phyloP scores from a whole-genome alignment of 306 rosid species.

The Ormosia emarginata region DNA sequence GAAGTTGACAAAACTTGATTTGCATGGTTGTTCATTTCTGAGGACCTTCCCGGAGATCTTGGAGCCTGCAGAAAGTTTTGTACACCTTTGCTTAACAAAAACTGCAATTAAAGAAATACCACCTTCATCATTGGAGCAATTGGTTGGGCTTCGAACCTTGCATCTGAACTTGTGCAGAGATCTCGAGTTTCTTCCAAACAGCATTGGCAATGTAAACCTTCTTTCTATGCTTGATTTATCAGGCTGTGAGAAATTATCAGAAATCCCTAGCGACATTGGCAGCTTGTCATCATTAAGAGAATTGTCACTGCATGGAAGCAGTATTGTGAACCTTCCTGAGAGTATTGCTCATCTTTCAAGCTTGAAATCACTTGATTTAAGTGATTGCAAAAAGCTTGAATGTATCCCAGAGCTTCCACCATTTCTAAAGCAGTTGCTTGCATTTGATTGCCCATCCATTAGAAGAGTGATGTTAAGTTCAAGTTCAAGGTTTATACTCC shows the following conservation, averaged over 20 bases:
- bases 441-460: conserved; percentile 18
- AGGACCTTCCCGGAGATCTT: conserved; percentile 16
- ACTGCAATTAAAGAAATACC: neutral
- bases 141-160: neutral
- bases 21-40: conserved; percentile 11
- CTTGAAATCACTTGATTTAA: conserved; percentile 27
- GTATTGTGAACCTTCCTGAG: conserved; percentile 15
- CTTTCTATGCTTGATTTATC: no score
- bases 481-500: neutral
- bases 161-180: neutral
- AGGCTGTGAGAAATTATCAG: no score
- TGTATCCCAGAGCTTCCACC: conserved; percentile 22
- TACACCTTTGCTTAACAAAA: neutral
- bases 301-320: neutral
- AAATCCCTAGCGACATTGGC: conserved; percentile 17
- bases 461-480: neutral
- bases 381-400: conserved; percentile 20
- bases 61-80: neutral
- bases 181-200: conserved; percentile 11
- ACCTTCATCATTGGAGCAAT: neutral
- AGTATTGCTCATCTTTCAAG: conserved; percentile 17
- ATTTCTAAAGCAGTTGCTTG: neutral
- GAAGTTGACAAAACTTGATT: conserved; percentile 8
- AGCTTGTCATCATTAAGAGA: neutral
- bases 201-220: neutral